Conservation (phyloP, 202 grass and related monocot species). For the Schoenoplectus triqueter region DNA sequence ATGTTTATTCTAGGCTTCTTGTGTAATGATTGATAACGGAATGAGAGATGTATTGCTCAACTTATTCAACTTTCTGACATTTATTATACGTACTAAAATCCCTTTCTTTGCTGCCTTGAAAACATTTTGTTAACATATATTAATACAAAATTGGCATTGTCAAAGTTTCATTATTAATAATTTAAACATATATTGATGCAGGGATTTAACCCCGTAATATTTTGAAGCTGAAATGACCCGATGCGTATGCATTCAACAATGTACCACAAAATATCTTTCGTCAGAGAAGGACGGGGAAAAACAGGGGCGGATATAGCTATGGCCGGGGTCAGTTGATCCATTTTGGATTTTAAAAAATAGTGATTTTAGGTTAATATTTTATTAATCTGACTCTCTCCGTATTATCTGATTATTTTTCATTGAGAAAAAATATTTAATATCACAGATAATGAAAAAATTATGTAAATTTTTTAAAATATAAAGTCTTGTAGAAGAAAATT, state of each 20-base stretch:
- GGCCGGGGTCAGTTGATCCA: too few species aligned
- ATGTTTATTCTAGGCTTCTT: background rate
- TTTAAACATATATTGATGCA: background rate
- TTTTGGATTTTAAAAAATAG: too few species aligned
- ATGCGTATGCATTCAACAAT: background rate
- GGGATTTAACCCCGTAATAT: background rate
- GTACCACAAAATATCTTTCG: background rate
- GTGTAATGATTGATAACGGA: background rate
- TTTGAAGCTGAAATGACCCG: background rate
- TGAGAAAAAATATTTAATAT: too few species aligned
- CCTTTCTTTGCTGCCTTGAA: background rate
- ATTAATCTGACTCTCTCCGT: too few species aligned
- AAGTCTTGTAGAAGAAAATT: too few species aligned
- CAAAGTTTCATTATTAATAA: background rate
- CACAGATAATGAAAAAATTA: too few species aligned
- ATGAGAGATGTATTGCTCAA: background rate
- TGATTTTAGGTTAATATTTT: too few species aligned
- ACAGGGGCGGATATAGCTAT: too few species aligned
- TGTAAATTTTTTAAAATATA: too few species aligned
- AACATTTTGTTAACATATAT: background rate
- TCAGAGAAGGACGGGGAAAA: conserved; percentile 29
- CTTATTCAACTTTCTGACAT: background rate
- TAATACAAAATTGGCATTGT: background rate
- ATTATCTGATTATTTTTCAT: too few species aligned
- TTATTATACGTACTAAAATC: background rate